Conservation (phyloP, 805 yeast genomes). For the Suhomyces faveliae region DNA sequence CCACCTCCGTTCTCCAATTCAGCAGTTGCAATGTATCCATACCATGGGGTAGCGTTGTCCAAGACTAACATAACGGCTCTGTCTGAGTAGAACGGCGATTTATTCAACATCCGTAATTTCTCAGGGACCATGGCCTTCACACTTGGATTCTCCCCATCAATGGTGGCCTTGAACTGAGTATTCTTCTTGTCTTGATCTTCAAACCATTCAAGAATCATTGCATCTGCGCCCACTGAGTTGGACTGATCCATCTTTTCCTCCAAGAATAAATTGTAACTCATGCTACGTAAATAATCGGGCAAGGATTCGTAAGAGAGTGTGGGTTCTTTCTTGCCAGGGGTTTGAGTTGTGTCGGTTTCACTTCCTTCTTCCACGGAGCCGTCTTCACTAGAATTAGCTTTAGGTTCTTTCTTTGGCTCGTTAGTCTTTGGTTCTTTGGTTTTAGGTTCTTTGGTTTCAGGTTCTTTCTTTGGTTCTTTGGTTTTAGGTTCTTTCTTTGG, state of each 20-base stretch:
- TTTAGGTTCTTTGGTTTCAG: neutral
- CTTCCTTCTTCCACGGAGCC: neutral
- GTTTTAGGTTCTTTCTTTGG: neutral
- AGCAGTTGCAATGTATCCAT: constrained; percentile 51
- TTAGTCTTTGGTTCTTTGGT: neutral
- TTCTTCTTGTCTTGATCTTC: constrained; percentile 43
- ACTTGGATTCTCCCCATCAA: constrained; percentile 48
- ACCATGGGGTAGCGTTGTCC: constrained; percentile 56
- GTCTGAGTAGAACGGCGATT: constrained; percentile 56
- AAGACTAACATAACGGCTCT: constrained; percentile 58
- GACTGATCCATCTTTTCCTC: constrained; percentile 55
- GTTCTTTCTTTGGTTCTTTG: neutral
- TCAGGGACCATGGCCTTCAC: constrained; percentile 51
- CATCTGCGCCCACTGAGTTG: constrained; percentile 33
- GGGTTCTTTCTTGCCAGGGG: constrained; percentile 23
- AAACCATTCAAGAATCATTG: constrained; percentile 53
- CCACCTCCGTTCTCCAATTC: constrained; percentile 17
- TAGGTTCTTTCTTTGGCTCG: neutral
- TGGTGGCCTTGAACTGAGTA: constrained; percentile 39
- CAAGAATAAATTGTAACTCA: constrained; percentile 59
- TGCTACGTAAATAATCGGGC: constrained; percentile 53
- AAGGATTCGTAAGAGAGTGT: constrained; percentile 48
- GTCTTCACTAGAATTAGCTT: neutral
- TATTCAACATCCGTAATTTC: constrained; percentile 49
- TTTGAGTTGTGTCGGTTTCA: neutral